Conservation (phyloP, 371 early-diverging fungal genomes). For the Syncephalastrum racemosum region DNA sequence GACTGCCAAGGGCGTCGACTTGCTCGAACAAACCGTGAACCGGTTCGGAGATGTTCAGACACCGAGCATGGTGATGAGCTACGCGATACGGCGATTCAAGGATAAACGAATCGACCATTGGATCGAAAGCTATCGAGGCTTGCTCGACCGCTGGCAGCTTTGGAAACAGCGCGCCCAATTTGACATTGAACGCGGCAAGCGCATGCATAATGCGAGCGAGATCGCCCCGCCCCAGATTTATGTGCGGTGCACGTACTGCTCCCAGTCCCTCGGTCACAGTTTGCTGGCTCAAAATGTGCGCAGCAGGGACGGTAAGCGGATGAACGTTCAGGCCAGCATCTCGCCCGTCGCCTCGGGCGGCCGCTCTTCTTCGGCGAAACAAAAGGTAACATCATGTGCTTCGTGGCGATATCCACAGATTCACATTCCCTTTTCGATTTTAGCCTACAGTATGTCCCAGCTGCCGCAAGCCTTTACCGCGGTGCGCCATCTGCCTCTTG, state of each 20-base stretch:
- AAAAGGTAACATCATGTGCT: constrained; percentile 35
- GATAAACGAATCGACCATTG: constrained; percentile 74
- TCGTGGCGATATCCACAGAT: background rate
- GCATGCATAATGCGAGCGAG: constrained; percentile 54
- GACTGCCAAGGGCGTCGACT: constrained; percentile 55
- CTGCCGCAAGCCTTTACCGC: constrained; percentile 86
- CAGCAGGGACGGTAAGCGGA: constrained; percentile 56
- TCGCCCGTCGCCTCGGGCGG: constrained; percentile 27
- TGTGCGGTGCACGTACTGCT: constrained; percentile 89
- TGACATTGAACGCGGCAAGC: constrained; percentile 82
- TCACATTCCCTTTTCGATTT: background rate
- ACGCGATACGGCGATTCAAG: constrained; percentile 57
- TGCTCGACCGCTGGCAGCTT: constrained; percentile 89
- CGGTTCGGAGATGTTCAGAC: constrained; percentile 91
- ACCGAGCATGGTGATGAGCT: constrained; percentile 69
- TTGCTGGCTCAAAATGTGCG: constrained; percentile 55
- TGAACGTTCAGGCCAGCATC: constrained; percentile 51
- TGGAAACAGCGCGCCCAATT: constrained; percentile 82
- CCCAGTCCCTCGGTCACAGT: constrained; percentile 73
- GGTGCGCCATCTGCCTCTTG: constrained; percentile 91
- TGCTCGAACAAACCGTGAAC: constrained; percentile 81
- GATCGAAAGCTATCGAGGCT: constrained; percentile 82
- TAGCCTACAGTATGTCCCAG: constrained; percentile 78
- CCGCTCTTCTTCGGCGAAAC: constrained; percentile 33
- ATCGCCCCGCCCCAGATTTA: constrained; percentile 80